phyloP scores from a whole-genome alignment of 805 yeast genomes.

The Yarrowia bubula region DNA sequence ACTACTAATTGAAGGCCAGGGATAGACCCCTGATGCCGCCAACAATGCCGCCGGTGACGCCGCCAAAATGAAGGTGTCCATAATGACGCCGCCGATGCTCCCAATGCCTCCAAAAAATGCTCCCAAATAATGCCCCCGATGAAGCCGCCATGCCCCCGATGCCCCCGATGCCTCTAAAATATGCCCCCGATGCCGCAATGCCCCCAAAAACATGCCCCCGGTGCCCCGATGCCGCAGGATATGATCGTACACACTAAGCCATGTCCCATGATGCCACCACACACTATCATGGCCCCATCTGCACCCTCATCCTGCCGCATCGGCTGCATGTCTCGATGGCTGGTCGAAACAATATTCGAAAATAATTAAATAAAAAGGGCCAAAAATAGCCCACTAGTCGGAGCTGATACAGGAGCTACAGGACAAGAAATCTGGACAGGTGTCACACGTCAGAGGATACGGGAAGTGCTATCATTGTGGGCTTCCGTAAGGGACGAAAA shows the following conservation, averaged over 20 bases:
- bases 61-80: background rate
- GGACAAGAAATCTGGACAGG: background rate
- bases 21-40: background rate
- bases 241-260: too few species aligned
- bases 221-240: too few species aligned
- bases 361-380: background rate
- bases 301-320: background rate
- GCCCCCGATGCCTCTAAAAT: background rate
- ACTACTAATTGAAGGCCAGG: conserved; percentile 1
- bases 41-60: background rate
- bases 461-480: too few species aligned
- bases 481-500: too few species aligned
- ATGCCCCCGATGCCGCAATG: background rate
- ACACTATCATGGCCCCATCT: background rate
- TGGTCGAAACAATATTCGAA: background rate
- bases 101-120: too few species aligned
- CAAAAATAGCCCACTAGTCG: background rate
- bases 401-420: background rate
- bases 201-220: too few species aligned
- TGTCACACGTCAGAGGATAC: background rate
- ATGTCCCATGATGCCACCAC: too few species aligned
- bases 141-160: background rate
- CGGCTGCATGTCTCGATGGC: background rate
- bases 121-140: background rate
- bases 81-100: too few species aligned